Conservation (phyloP, 176 grass and related monocot genomes). For the Carex myosuroides region DNA sequence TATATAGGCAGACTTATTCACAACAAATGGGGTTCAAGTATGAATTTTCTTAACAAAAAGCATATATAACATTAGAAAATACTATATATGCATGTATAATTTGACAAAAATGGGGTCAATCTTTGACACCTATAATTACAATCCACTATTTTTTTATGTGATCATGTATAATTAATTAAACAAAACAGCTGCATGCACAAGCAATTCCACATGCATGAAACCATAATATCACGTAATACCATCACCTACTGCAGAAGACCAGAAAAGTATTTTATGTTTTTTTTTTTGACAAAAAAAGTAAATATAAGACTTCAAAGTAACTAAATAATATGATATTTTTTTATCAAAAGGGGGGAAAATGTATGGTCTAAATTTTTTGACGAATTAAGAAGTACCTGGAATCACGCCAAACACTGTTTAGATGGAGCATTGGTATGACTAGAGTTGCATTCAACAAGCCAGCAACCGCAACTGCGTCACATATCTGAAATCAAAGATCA, state of each 20-base stretch:
- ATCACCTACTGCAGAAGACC: neutral
- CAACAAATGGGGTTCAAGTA: too few species aligned
- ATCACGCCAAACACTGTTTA: slow-evolving; percentile 98
- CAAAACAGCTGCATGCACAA: neutral
- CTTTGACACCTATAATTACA: too few species aligned
- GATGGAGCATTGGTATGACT: slow-evolving; percentile 76
- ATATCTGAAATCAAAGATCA: slow-evolving; percentile 64
- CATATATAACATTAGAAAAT: too few species aligned
- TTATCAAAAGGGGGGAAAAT: too few species aligned
- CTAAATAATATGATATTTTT: neutral
- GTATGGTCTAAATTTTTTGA: neutral
- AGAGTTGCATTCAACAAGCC: slow-evolving; percentile 91
- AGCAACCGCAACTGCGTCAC: slow-evolving; percentile 82
- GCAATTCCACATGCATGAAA: neutral
- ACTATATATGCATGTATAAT: too few species aligned
- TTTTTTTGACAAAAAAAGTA: neutral
- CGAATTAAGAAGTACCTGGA: slow-evolving; percentile 41
- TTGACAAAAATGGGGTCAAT: too few species aligned
- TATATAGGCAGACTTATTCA: too few species aligned
- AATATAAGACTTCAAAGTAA: neutral
- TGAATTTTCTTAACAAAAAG: too few species aligned
- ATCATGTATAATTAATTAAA: too few species aligned
- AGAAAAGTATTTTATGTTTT: neutral
- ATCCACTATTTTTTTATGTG: too few species aligned
- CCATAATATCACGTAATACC: neutral